These are phyloP conservation scores for Fusarium lyarnte DNA, from an alignment of 2,329 filamentous ascomycete species.

Conservation along the genomic window DNA sequence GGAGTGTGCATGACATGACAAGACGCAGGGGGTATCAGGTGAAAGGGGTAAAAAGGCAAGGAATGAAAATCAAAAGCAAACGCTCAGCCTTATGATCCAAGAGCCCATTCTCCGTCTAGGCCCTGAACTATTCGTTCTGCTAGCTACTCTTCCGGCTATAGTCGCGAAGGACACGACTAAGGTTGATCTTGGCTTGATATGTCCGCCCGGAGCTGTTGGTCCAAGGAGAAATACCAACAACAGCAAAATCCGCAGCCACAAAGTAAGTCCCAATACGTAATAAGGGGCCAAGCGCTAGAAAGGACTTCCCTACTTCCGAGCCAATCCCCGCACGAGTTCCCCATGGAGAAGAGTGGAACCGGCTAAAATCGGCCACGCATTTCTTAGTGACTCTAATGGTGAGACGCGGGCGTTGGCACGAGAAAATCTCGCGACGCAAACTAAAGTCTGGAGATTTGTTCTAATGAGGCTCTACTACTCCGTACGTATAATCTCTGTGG, in stretches of 20 bases:
- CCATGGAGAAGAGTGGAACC: constrained; percentile 23
- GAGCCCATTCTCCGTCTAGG: background rate
- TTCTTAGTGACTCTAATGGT: background rate
- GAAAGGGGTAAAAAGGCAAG: background rate
- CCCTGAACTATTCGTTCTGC: background rate
- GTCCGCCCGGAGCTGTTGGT: background rate
- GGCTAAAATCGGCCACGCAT: background rate
- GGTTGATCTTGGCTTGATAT: background rate
- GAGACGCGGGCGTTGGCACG: constrained; percentile 5
- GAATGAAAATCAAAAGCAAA: background rate
- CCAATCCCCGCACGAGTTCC: constrained; percentile 30
- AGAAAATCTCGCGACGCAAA: constrained; percentile 5
- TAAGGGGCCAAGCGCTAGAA: constrained; percentile 5
- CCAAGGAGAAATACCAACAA: background rate
- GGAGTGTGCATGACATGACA: background rate
- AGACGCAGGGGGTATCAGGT: background rate
- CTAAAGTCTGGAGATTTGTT: background rate
- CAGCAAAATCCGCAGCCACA: background rate
- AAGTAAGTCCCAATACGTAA: constrained; percentile 3
- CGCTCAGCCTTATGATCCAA: constrained; percentile 4
- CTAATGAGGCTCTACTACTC: constrained; percentile 14
- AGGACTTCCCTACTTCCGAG: background rate
- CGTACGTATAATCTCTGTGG: background rate
- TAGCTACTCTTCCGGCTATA: background rate
- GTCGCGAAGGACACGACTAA: background rate